Evolutionary conservation across 306 rosid genomes (phyloP).

Genomic region (Castanea mollissima): DNA sequence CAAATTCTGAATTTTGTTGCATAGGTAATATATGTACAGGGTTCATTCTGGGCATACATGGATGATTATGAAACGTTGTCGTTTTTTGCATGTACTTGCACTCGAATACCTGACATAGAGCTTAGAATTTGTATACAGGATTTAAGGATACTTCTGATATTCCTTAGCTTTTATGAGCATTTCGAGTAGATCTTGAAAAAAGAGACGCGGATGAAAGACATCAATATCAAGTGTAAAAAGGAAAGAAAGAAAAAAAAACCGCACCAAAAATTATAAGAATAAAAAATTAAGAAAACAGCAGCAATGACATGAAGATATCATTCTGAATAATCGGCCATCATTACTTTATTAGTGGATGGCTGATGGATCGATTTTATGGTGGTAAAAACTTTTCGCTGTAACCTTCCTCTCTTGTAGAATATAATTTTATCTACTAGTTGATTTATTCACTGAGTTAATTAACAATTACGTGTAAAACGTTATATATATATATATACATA

Average conservation of each 20-base stretch:
- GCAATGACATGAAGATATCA: not conserved
- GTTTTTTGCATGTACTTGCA: conserved; percentile 43
- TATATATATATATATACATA: too few relatives aligned
- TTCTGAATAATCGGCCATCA: conserved; percentile 11
- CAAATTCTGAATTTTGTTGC: not conserved
- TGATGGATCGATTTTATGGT: conserved; percentile 12
- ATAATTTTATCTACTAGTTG: not conserved
- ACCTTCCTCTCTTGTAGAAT: not conserved
- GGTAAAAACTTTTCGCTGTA: conserved; percentile 23
- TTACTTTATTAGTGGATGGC: conserved; percentile 18
- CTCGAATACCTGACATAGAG: conserved; percentile 47
- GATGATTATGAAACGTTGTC: conserved; percentile 40
- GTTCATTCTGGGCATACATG: conserved; percentile 20
- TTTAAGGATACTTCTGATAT: conserved; percentile 37
- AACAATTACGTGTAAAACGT: too few relatives aligned
- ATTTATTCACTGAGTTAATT: not conserved
- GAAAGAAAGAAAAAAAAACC: not conserved
- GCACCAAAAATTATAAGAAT: not conserved
- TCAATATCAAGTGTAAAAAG: not conserved
- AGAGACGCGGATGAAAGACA: not conserved
- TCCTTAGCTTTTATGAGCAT: conserved; percentile 21
- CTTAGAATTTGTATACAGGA: conserved; percentile 39
- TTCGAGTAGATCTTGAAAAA: conserved; percentile 32
- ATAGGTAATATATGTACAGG: conserved; percentile 6
- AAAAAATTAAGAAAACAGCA: not conserved